Evolutionary conservation across 2,329 filamentous ascomycete genomes (phyloP), one percentile per base, ranked within the genome.

Genomic region (Ceratocystis lukuohia): DNA sequence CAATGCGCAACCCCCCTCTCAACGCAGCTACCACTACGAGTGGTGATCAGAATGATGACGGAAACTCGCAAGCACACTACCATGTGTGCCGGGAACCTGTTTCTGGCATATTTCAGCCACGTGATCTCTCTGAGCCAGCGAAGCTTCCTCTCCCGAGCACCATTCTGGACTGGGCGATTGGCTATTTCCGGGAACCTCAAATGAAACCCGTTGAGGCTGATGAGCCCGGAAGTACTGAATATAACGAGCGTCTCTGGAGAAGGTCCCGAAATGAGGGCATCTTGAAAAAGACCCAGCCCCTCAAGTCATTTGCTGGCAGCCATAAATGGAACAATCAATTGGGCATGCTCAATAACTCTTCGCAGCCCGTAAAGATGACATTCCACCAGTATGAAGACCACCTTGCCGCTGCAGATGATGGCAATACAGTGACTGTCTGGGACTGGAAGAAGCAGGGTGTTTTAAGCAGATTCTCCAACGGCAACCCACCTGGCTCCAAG

Each of bases 361-460:
- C 88, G 41, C 94, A 96, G 74, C 93, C 94, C 0, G 85, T 87
- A 69, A 95, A 92, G 77, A 89, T 99, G 87, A 88, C 89, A 4
- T 96, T 97, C 75, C 94, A 99, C 76, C 94, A 99, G 74, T 99
- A 96, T 71, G 94, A 99, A 74, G 89, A 96, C 72, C 92, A 97
- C 73, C 82, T 99, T 22, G 90, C 94, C 1, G 91, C 96, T 12
- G 90, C 91, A 12, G 94, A 99, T 75, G 92, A 96, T 71, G 86
- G 88, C 66, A 95, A 99, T 75, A 95, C 87, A 2, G 86, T 97
- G 70, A 87, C 84, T 67, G 84, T 99, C 37, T 97, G 94, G 89
- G 94, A 99, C 75, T 99, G 92, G 88, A 87, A 91, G 75, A 84
- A 83, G 65, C 85, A 88, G 70, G 82, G 81, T 62, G 84, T 87